phyloP scores from a whole-genome alignment of 2,329 filamentous ascomycete genomes.

The Rhinocladiella mackenziei region DNA sequence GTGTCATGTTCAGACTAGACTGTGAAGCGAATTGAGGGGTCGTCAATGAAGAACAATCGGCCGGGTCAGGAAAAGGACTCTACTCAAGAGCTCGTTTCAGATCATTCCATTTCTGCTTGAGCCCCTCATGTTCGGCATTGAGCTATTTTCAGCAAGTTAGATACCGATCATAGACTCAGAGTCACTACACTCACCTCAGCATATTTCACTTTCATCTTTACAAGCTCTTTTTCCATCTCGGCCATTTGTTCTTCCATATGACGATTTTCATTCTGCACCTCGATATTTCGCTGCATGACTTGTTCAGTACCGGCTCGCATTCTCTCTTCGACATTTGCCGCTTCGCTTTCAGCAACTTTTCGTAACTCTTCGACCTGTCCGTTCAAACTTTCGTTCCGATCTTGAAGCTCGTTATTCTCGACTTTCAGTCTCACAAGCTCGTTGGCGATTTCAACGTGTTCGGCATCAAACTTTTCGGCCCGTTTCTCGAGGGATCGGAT shows the following conservation, averaged over 20 bases:
- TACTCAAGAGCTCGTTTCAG: conserved; percentile 55
- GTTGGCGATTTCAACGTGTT: conserved; percentile 86
- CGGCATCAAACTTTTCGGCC: conserved; percentile 79
- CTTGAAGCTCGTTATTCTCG: conserved; percentile 81
- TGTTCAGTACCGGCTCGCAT: conserved; percentile 83
- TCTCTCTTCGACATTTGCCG: conserved; percentile 76
- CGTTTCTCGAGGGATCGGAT: conserved; percentile 85
- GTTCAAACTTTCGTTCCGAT: conserved; percentile 83
- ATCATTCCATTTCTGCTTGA: conserved; percentile 74
- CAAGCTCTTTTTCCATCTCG: conserved; percentile 87
- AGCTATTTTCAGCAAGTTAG: conserved; percentile 50
- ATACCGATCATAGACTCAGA: conserved; percentile 2
- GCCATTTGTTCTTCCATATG: conserved; percentile 81
- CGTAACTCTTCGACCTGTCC: conserved; percentile 82
- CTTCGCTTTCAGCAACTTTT: conserved; percentile 82
- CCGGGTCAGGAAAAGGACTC: neutral
- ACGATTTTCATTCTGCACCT: conserved; percentile 90
- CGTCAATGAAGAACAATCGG: neutral
- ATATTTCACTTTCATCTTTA: conserved; percentile 90
- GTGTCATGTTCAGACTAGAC: neutral
- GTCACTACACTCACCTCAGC: conserved; percentile 68
- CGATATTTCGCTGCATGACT: conserved; percentile 85
- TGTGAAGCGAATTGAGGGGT: neutral
- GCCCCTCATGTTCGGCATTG: conserved; percentile 63
- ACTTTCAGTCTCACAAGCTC: conserved; percentile 90